Base-by-base conservation (phyloP, 2,329 filamentous ascomycete genomes). In the Verticillium longisporum region DNA sequence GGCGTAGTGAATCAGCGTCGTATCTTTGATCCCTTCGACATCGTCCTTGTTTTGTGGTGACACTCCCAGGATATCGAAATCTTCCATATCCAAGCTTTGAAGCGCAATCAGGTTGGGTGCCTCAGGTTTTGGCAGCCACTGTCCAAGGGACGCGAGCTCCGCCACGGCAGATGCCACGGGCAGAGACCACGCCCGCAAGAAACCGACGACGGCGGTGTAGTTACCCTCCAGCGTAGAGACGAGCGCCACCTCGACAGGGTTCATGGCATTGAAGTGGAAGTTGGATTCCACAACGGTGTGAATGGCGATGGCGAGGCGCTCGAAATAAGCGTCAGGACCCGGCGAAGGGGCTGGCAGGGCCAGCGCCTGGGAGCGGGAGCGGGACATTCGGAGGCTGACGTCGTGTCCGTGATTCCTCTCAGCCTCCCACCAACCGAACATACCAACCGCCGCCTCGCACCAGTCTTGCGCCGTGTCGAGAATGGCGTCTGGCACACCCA, bases 391-490 rank as follows among this genome's bases (percentile, higher is more conserved):
- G 21, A 75, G 70, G 57, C 70, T 74, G 67, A 76, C 78, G 62
- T 74, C 75, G 57, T 73, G 79, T 65, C 61, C 82, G 56, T 36
- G 33, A 14, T n/a, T 38, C 18, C 33, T 34, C 15, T 59, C 45
- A 63, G 95, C 91, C 70, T 96, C 89, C 92, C 93, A 97, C 94
- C 94, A 98, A 6, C 90, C 88, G 36, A 93, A 88, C 57, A 98
- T 78, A 1, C 88, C 90, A 62, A 97, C 77, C 0, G 88, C 90
- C 0, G 92, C 93, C 77, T 98, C 94, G 58, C 94, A 87, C 94
- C 94, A 98, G 73, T 97, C 93, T 69, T 94, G 88, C 1, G 92
- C 86, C 55, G 87, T 85, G 56, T 87, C 84, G 63, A 96, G 78
- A 59, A 97, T 91, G 21, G 92, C 87, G 37, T 88, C 84, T 10